Percentiles rank a stretch among this genome's conserved stretches.
Conservation (phyloP, 345 rosid species). For the Microcos paniculata region DNA sequence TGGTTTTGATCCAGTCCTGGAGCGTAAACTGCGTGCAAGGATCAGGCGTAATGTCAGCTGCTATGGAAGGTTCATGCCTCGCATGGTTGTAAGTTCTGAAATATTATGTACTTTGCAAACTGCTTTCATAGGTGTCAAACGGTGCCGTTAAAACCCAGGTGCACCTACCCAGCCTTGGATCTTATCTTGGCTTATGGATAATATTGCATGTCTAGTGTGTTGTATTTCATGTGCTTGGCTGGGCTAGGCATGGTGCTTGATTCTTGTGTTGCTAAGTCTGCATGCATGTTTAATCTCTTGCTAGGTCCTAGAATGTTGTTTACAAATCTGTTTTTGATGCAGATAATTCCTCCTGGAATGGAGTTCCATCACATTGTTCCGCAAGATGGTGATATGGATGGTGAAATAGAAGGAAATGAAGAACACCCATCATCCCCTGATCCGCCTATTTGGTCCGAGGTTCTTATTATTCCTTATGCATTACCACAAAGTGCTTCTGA, state of each 20-base stretch:
- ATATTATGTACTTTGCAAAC: neutral
- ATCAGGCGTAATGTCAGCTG: conserved; percentile 95
- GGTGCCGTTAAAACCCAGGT: neutral
- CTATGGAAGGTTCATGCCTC: conserved; percentile 96
- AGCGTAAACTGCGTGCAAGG: conserved; percentile 91
- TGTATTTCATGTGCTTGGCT: conserved; percentile 10
- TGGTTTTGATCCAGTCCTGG: conserved; percentile 95
- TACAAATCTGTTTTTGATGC: conserved; percentile 22
- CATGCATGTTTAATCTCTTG: conserved; percentile 1
- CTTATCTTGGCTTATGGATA: conserved; percentile 9
- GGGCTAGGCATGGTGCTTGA: neutral
- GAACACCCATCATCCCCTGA: conserved; percentile 83
- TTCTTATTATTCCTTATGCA: conserved; percentile 26
- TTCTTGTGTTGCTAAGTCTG: neutral
- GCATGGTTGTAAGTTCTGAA: conserved; percentile 80
- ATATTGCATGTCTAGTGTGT: neutral
- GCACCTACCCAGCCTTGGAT: neutral
- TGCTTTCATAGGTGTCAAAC: conserved; percentile 12
- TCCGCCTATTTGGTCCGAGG: conserved; percentile 96
- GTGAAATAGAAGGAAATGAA: conserved; percentile 82
- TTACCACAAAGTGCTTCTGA: neutral
- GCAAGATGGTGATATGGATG: conserved; percentile 87
- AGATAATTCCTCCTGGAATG: conserved; percentile 99
- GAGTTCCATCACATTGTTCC: conserved; percentile 96
- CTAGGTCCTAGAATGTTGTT: neutral